Evolutionary conservation across 495 filamentous ascomycete genomes (phyloP).

Genomic region (Aspergillus indologenus): DNA sequence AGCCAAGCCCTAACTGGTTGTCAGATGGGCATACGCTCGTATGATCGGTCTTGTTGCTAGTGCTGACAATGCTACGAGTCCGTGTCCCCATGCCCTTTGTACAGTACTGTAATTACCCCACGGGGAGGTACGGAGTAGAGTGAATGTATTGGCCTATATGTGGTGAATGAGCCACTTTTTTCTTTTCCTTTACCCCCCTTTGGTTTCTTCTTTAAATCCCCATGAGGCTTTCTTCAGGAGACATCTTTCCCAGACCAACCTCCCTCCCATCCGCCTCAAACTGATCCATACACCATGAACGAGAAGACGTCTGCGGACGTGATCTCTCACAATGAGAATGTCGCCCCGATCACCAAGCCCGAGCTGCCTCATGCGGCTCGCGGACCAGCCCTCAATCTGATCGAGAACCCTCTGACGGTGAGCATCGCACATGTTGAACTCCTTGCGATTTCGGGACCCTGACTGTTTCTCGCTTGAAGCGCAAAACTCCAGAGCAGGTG

Average conservation of each 20-base stretch:
- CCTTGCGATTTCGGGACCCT: background rate
- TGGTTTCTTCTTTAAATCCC: background rate
- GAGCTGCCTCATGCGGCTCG: background rate
- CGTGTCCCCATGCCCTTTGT: background rate
- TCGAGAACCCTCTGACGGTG: constrained; percentile 42
- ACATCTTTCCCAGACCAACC: background rate
- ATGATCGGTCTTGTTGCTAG: background rate
- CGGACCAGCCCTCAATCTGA: constrained; percentile 33
- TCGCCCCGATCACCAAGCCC: background rate
- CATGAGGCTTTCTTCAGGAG: background rate
- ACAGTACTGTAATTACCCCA: no score
- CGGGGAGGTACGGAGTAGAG: no score
- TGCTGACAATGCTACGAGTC: background rate
- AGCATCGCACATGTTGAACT: background rate
- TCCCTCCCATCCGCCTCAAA: background rate
- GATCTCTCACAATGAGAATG: background rate
- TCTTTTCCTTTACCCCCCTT: background rate
- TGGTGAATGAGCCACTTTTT: background rate
- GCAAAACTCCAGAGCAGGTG: constrained; percentile 29
- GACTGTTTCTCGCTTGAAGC: background rate
- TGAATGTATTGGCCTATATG: background rate
- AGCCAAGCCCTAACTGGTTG: no score
- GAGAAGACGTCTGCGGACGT: background rate
- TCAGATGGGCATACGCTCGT: background rate
- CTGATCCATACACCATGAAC: background rate